Evolutionary conservation across 208 protist genomes (phyloP), one percentile per base, ranked within the genome.

Genomic region (Balamuthia mandrillaris): DNA sequence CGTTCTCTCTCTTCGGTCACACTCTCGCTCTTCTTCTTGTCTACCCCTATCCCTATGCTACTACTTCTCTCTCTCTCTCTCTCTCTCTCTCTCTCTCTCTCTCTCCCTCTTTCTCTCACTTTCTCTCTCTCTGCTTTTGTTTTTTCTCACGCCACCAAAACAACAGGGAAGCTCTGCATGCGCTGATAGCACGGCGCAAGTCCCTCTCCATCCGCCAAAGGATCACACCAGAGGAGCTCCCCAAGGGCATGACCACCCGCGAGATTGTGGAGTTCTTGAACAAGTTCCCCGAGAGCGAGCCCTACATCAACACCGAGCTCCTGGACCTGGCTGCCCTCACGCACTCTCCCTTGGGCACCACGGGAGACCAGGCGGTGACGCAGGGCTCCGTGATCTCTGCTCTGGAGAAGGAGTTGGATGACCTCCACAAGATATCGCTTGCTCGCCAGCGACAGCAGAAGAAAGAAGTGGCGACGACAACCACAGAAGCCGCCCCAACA

Each of bases 221-320:
- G 33, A 65, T 37, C 24, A 18, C 49, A 27, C 49, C 45, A 31
- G 88, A 29, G 74, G 79, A n/a, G 63, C 58, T 90, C 16, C 94
- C 97, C 84, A 91, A 90, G 42, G 86, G 81, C 27, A 86, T 85
- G 35, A 94, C 92, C 70, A 9, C 21, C 18, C 52, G 21, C 3
- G 47, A 74, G 33, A n/a, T n/a, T n/a, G n/a, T n/a, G n/a, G n/a
- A n/a, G n/a, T n/a, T n/a, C n/a, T n/a, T n/a, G n/a, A n/a, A n/a
- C n/a, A n/a, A n/a, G n/a, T n/a, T n/a, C n/a, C n/a, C n/a, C n/a
- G n/a, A n/a, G n/a, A n/a, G n/a, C n/a, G n/a, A n/a, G n/a, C n/a
- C n/a, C n/a, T n/a, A n/a, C n/a, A n/a, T n/a, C n/a, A n/a, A n/a
- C n/a, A n/a, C n/a, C n/a, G n/a, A n/a, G n/a, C n/a, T n/a, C n/a